Conservation (phyloP, 306 rosid genomes). For the Erythrophleum fordii region DNA sequence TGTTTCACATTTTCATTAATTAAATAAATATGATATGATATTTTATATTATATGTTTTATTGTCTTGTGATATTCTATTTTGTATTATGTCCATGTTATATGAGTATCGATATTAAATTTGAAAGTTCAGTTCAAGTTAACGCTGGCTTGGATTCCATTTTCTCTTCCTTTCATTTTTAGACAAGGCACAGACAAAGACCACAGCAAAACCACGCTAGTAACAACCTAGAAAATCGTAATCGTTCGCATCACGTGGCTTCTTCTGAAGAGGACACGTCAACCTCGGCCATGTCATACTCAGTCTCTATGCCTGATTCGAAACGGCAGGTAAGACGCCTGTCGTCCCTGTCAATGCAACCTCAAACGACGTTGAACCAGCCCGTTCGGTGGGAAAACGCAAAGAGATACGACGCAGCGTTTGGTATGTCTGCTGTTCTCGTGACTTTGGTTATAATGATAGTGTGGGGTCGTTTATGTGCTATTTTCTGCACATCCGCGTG, state of each 20-base stretch:
- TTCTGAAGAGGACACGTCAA: constrained; percentile 42
- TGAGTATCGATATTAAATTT: too few relatives aligned
- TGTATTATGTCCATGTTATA: too few relatives aligned
- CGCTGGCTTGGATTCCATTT: neutral
- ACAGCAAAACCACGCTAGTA: neutral
- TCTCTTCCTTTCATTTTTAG: constrained; percentile 9
- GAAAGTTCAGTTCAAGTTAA: neutral
- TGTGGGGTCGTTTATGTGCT: constrained; percentile 79
- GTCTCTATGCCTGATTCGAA: neutral
- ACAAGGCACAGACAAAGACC: neutral
- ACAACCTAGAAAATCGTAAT: neutral
- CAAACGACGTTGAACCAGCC: constrained; percentile 25
- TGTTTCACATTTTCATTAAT: too few relatives aligned
- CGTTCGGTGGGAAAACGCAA: neutral
- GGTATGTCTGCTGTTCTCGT: constrained; percentile 62
- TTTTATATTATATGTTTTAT: too few relatives aligned
- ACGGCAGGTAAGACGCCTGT: constrained; percentile 26
- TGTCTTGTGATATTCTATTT: too few relatives aligned
- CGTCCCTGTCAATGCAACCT: neutral
- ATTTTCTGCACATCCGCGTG: constrained; percentile 71
- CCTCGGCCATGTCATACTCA: neutral
- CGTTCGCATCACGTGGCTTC: constrained; percentile 16
- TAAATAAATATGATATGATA: too few relatives aligned
- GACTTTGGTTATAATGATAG: constrained; percentile 54
- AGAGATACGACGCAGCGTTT: constrained; percentile 40